Evolutionary conservation across 1,284 basidiomycete genomes (phyloP), one percentile per base, ranked within the genome.

Genomic region (Anthracocystis walkeri): DNA sequence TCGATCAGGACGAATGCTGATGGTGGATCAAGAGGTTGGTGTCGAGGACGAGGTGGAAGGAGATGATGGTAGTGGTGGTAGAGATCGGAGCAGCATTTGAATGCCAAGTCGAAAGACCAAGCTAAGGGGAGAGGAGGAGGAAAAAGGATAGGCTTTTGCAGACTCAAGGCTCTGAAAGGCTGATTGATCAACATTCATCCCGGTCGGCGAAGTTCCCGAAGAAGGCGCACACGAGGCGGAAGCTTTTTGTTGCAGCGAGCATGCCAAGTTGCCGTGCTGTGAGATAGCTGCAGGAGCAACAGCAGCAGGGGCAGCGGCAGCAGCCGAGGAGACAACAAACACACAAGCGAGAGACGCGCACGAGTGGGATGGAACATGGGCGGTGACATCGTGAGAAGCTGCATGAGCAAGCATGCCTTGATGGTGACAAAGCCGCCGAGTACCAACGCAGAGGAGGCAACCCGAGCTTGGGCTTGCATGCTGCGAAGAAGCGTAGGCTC

Each of bases 191-290:
- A 35, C 18, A 20, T 23, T 11, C 44, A 51, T 44, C n/a, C 61
- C 58, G 58, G 41, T 61, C 68, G 58, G 62, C 46, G 46, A 29
- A 40, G 49, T 58, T 71, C 58, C 68, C 68, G 62, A 71, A 71
- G 44, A 49, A 54, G 6, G 33, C 33, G 58, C 58, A 50, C 58
- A 54, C 25, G 45, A 53, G 56, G 41, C 45, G 46, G n/a, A 23
- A 27, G 25, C 44, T 41, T 54, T 46, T 44, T 49, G 33, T 54
- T 58, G 51, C 59, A 59, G 38, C 51, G 33, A 40, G 49, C 42
- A 7, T 46, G 45, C 50, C 45, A 51, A 31, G 33, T 8, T 35
- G 33, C 6, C 33, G 33, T 11, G 12, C 4, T 8, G 11, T 14
- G 33, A 14, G 3, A 3, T 2, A 2, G 11, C 33, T 35, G 33